Conservation (phyloP, 495 filamentous ascomycete species). For the Hypoxylon crocopeplum region DNA sequence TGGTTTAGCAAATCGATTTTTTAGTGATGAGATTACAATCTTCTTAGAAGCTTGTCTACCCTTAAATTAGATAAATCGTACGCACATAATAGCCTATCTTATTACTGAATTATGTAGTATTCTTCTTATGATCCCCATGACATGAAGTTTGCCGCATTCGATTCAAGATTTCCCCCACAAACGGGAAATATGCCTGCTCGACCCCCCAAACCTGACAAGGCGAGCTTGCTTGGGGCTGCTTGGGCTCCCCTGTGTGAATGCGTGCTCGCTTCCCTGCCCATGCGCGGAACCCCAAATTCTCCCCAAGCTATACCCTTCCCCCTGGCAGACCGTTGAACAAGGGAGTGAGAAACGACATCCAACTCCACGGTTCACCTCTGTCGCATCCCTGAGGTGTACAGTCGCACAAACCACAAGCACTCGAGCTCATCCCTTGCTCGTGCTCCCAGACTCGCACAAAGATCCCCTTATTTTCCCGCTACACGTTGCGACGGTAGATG, state of each 20-base stretch:
- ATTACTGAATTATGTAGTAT: conserved; percentile 2
- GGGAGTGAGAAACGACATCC: conserved; percentile 25
- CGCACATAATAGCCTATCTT: conserved; percentile 2
- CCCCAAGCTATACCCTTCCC: conserved; percentile 10
- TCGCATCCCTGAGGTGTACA: conserved; percentile 37
- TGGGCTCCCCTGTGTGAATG: conserved; percentile 24
- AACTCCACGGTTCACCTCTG: conserved; percentile 38
- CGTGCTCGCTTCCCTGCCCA: conserved; percentile 33
- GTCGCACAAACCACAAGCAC: conserved; percentile 38
- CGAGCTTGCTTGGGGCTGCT: conserved; percentile 12
- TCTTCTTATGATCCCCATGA: conserved; percentile 9
- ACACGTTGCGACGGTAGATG: conserved; percentile 33
- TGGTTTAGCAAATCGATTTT: conserved; percentile 16
- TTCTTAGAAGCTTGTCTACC: conserved; percentile 9
- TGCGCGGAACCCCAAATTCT: conserved; percentile 33
- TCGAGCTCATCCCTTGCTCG: conserved; percentile 37
- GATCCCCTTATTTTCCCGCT: conserved; percentile 36
- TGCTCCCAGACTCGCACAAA: conserved; percentile 37
- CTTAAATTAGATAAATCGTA: conserved; percentile 4
- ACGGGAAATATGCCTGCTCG: conserved; percentile 26
- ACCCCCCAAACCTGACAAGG: conserved; percentile 32
- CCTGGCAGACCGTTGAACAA: conserved; percentile 24
- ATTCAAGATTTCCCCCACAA: conserved; percentile 35
- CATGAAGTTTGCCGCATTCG: conserved; percentile 2
- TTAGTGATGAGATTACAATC: background rate